Evolutionary conservation across 139 green algal genomes (phyloP).

Genomic region (Micractinium sp.): DNA sequence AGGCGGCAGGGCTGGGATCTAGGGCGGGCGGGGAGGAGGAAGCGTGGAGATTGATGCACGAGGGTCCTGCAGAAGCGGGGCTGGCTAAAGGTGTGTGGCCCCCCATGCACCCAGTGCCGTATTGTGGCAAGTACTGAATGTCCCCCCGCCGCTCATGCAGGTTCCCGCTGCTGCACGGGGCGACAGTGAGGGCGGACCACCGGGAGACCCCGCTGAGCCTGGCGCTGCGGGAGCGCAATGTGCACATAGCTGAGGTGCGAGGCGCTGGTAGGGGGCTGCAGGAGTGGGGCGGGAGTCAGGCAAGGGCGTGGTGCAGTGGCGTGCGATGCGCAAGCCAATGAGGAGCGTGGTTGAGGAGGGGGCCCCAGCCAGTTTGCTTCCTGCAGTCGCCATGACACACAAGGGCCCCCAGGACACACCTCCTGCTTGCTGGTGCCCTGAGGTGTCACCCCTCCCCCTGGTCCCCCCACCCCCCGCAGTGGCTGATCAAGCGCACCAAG

Average conservation of each 20-base stretch:
- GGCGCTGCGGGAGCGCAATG: background rate
- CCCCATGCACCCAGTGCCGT: too few relatives aligned
- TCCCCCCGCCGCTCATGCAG: background rate
- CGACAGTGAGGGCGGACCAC: background rate
- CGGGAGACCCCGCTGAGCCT: background rate
- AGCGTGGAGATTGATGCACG: too few relatives aligned
- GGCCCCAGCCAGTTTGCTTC: too few relatives aligned
- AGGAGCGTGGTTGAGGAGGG: too few relatives aligned
- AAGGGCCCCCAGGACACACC: too few relatives aligned
- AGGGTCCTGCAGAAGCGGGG: background rate
- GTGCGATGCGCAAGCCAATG: background rate
- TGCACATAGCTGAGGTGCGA: background rate
- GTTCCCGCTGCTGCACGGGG: background rate
- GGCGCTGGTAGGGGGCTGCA: background rate
- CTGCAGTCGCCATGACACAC: too few relatives aligned
- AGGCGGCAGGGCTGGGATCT: too few relatives aligned
- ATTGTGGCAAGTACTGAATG: too few relatives aligned
- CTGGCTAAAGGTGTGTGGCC: too few relatives aligned
- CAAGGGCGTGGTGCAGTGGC: background rate
- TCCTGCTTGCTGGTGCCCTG: too few relatives aligned
- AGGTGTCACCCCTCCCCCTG: too few relatives aligned
- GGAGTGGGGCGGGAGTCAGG: background rate
- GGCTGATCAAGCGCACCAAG: constrained; percentile 12
- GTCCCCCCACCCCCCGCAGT: background rate
- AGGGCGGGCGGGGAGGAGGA: background rate